Conservation (phyloP, 2,329 filamentous ascomycete genomes). For the Colletotrichum paranaense region DNA sequence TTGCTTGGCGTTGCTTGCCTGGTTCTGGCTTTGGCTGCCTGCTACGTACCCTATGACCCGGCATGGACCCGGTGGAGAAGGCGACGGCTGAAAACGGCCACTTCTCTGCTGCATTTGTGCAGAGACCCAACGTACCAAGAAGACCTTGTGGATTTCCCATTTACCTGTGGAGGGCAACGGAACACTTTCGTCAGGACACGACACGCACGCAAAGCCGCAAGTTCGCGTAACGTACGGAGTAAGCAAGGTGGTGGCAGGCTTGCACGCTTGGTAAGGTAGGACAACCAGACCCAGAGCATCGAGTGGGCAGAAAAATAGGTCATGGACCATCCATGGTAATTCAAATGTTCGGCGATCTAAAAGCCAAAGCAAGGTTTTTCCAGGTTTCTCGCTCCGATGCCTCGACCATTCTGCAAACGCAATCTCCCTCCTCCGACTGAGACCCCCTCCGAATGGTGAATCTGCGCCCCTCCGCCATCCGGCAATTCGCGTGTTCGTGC, state of each 20-base stretch:
- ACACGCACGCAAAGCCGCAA: too few species aligned
- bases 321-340: neutral
- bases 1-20: neutral
- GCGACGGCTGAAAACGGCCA: neutral
- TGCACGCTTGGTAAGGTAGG: neutral
- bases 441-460: too few species aligned
- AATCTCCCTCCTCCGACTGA: neutral
- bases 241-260: too few species aligned
- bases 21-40: neutral
- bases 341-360: neutral
- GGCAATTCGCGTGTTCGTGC: neutral
- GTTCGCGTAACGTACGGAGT: too few species aligned
- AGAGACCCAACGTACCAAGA: too few species aligned
- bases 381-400: neutral
- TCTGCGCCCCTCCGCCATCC: neutral
- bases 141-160: too few species aligned
- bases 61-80: neutral
- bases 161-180: too few species aligned
- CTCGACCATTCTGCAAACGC: neutral
- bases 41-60: neutral
- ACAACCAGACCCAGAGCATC: neutral
- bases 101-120: neutral
- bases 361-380: neutral
- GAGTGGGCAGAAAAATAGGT: neutral
- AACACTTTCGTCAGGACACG: too few species aligned